Evolutionary conservation across 371 early-diverging fungal species (phyloP), one percentile per base, ranked within the genome.

Genomic region (Mortierella sp.): DNA sequence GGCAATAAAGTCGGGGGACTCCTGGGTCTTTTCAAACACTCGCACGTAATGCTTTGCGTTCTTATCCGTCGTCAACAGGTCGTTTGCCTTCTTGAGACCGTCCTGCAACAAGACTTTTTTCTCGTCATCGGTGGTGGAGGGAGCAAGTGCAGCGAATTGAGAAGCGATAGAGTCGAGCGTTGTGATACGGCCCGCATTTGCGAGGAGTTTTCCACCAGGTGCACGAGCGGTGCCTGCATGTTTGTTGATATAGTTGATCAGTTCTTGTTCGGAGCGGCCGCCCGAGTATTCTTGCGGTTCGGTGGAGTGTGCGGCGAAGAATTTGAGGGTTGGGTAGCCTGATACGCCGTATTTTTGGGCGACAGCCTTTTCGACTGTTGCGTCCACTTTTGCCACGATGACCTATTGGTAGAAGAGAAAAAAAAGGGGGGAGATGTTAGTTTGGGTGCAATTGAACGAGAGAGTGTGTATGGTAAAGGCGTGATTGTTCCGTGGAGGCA

Each of bases 331-430:
- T 24, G 97, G 97, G 92, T 92, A 96, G n/a, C 96, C 95, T 65
- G 88, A 80, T 73, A 98, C 91, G 44, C 91, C 92, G 80, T 93
- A 92, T 74, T 90, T 90, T 28, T 88, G 77, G 76, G 91, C 92
- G 81, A 90, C 57, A 48, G 83, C 91, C n/a, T 81, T 84, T 78
- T 92, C 89, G 38, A 74, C 87, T 44, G 94, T 93, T 57, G 97
- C 98, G 89, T 98, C 97, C 75, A 97, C 89, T 88, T 97, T 96
- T 84, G 97, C 98, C 58, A 99, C 93, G 13, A 95, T 88, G 80
- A 91, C 91, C 80, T 76, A 68, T 47, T 50, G 2, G 14, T 9
- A 45, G 73, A 34, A 60, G 38, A 38, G 7, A 34, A 28, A 1
- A 38, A 54, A 24, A 60, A 45, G 45, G 16, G 38, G 47, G 28